Base-by-base conservation (phyloP, 1,139 yeast genomes). In the Taphrina deformans region DNA sequence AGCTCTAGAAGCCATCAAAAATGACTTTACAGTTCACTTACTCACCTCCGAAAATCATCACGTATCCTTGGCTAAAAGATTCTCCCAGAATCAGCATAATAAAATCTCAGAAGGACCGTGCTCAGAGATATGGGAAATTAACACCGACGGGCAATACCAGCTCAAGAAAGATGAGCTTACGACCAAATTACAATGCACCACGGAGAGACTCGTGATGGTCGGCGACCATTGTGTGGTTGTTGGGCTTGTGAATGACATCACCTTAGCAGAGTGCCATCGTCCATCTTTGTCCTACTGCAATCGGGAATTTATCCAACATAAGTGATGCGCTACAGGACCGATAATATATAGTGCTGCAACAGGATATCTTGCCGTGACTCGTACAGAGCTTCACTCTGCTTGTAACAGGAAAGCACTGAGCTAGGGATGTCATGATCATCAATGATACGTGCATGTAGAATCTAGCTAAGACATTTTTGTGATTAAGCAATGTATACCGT, bases 151-250 rank as follows among this genome's bases (percentile, higher is more conserved):
- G 10, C 18, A 21, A 9, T 35, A 6, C 24, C 21, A 18, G 14
- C 35, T 53, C 7, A 46, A 27, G 12, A 10, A 53, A 18, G 40
- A 21, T 10, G 27, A 23, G 12, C 18, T 6, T 9, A 38, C 48
- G 10, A 53, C 58, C 9, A 21, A 38, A 14, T 14, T 35, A 10
- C 12, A 35, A 4, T 53, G 58, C 16, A 38, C 58, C 4, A 53
- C 58, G 12, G 35, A 53, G 24, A 46, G 23, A 23, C n/a, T 40
- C 23, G 26, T 53, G 14, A 18, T 10, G 18, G 21, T 53, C 5
- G 58, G 48, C 12, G 48, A 53, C n/a, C 58, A 24, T 4, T 23
- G 48, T 27, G n/a, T 53, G 21, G 48, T 53, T 7, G 16, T 53
- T 38, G 58, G 48, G 14, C 58, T 29, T 14, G 58, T 53, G 21